Percentiles rank a stretch among this genome's conserved stretches.
Evolutionary conservation across 495 filamentous ascomycete genomes (phyloP).

Genomic region (Aspergillus nanangensis): DNA sequence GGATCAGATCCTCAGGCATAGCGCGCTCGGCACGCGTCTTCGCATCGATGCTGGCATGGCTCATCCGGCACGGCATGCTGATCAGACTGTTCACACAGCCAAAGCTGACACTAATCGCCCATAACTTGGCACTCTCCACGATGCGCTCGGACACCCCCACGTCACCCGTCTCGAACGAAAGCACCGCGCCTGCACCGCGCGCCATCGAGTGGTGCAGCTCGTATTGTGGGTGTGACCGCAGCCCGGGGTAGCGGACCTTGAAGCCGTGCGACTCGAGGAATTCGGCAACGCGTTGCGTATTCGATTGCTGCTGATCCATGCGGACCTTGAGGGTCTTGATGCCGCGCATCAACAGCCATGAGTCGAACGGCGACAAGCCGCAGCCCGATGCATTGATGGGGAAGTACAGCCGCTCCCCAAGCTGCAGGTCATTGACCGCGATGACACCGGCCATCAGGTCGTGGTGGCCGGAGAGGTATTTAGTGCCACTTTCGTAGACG

Average conservation of each 20-base stretch:
- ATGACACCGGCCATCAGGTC: conserved; percentile 98
- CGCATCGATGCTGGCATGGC: conserved; percentile 95
- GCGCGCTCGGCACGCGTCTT: conserved; percentile 84
- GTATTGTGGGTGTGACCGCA: conserved; percentile 93
- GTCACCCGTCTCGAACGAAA: conserved; percentile 94
- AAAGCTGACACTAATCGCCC: conserved; percentile 94
- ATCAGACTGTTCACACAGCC: conserved; percentile 98
- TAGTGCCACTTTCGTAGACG: conserved; percentile 95
- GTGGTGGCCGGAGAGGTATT: conserved; percentile 96
- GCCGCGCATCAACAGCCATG: conserved; percentile 89
- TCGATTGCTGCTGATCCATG: conserved; percentile 96
- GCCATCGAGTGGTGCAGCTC: conserved; percentile 94
- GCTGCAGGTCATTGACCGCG: conserved; percentile 71
- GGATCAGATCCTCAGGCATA: conserved; percentile 94
- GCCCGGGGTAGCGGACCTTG: conserved; percentile 87
- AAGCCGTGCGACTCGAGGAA: conserved; percentile 92
- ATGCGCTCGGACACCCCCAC: conserved; percentile 78
- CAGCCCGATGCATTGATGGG: conserved; percentile 95
- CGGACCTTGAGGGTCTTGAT: conserved; percentile 95
- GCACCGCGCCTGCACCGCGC: conserved; percentile 85
- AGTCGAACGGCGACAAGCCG: conserved; percentile 90
- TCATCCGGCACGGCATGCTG: conserved; percentile 99
- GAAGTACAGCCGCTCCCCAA: conserved; percentile 91
- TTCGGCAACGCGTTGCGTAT: conserved; percentile 83
- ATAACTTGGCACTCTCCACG: conserved; percentile 85